Percentiles rank a stretch among this genome's conserved stretches.
Conservation (phyloP, 1,284 basidiomycete species). For the Cerioporus squamosus region DNA sequence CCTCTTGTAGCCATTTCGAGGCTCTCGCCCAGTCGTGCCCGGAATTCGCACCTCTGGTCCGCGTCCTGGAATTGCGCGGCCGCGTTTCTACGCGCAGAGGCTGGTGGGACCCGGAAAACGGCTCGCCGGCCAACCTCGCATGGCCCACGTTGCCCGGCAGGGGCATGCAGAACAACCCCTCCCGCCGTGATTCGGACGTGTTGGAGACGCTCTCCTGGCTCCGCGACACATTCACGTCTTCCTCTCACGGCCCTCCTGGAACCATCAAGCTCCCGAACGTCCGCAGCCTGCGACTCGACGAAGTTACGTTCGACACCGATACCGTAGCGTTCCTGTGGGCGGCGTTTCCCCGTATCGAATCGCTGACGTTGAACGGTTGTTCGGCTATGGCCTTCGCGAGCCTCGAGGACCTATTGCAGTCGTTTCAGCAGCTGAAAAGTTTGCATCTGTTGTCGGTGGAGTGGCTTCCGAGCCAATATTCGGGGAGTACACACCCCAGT, state of each 20-base stretch:
- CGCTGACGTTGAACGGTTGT: conserved; percentile 25
- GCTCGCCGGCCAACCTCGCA: conserved; percentile 1
- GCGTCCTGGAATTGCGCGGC: conserved; percentile 26
- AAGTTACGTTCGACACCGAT: conserved; percentile 15
- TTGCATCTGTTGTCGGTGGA: conserved; percentile 18
- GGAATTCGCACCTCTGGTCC: conserved; percentile 18
- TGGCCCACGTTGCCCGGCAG: conserved; percentile 26
- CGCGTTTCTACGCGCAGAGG: not conserved
- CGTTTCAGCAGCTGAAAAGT: conserved; percentile 13
- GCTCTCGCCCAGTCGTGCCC: conserved; percentile 16
- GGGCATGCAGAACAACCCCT: not conserved
- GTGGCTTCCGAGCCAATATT: conserved; percentile 17
- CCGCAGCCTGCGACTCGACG: not conserved
- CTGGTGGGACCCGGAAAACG: conserved; percentile 15
- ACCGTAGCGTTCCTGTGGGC: not conserved
- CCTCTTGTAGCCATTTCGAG: conserved; percentile 22
- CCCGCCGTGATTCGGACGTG: not conserved
- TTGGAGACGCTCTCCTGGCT: conserved; percentile 5
- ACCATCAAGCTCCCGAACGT: not conserved
- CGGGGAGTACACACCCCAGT: not conserved
- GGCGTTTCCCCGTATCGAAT: conserved; percentile 9
- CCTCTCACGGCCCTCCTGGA: conserved; percentile 4
- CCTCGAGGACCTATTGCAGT: conserved; percentile 18
- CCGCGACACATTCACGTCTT: conserved; percentile 10
- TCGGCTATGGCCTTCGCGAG: conserved; percentile 26